phyloP scores from a whole-genome alignment of 176 grass and related monocot species.

The Oryza coarctata region DNA sequence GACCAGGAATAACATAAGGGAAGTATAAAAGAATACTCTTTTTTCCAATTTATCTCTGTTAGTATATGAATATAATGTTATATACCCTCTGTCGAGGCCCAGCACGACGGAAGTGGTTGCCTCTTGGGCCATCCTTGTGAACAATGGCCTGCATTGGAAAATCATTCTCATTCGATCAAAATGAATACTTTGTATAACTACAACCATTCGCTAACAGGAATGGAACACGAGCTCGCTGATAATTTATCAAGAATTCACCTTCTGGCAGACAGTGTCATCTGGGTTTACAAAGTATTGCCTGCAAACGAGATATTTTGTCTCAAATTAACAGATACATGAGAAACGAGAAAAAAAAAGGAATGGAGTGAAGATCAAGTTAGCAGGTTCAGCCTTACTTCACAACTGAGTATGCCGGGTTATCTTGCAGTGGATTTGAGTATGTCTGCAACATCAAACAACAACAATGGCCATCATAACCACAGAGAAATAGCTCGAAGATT shows the following conservation, averaged over 20 bases:
- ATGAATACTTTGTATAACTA: neutral
- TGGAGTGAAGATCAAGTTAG: neutral
- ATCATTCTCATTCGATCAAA: neutral
- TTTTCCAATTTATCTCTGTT: neutral
- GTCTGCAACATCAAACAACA: slow-evolving; percentile 50
- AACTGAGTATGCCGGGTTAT: slow-evolving; percentile 93
- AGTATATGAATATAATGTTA: neutral
- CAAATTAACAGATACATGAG: neutral
- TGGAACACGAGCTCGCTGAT: neutral
- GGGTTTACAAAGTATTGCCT: slow-evolving; percentile 92
- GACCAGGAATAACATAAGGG: neutral
- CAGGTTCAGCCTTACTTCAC: slow-evolving; percentile 61
- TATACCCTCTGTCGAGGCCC: slow-evolving; percentile 86
- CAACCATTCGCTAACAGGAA: neutral
- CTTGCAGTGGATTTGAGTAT: slow-evolving; percentile 86
- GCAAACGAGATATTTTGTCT: neutral
- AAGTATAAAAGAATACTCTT: neutral
- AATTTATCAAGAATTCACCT: slow-evolving; percentile 51
- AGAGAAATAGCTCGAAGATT: neutral
- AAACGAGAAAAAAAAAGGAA: neutral
- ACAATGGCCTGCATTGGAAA: slow-evolving; percentile 68
- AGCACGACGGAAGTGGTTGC: slow-evolving; percentile 82
- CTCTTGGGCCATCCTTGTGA: slow-evolving; percentile 75
- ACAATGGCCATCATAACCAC: slow-evolving; percentile 11
- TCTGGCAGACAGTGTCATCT: slow-evolving; percentile 86